Evolutionary conservation across 805 yeast genomes (phyloP), one percentile per base, ranked within the genome.

Genomic region (Metschnikowia gelsemii): DNA sequence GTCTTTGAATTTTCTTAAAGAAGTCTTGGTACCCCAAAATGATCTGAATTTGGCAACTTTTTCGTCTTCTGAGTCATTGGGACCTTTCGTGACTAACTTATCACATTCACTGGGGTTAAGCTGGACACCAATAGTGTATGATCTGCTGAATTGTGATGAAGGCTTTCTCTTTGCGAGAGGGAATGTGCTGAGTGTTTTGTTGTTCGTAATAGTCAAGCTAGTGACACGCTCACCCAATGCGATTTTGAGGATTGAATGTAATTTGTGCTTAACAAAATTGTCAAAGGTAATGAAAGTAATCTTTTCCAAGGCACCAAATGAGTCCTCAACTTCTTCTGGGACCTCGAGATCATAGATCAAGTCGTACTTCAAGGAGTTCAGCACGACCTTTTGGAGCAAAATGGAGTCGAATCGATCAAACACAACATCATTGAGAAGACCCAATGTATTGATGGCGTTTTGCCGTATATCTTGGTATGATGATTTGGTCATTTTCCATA

Each of bases 1-100:
- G 63, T 93, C 96, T 57, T 87, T 89, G 68, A 91, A 93, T 59
- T 93, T 79, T 70, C 99, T 80, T 42, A 93, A 71, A 11, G 93
- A 87, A 0, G 95, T 80, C 50, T 79, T 83, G 8, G 76, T 57
- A 8, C 97, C 97, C 99, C 99, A 93, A 58, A 93, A 90, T 5
- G 78, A 66, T 51, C 85, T 78, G 68, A 93, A 93, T 40, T 75
- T 72, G 5, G 76, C 67, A 12, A 73, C 80, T 30, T 68, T 66
- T 23, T 79, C 84, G 28, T 76, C 73, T 28, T 77, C 77, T 11
- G 70, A 70, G 32, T 56, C 60, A 27, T 70, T 64, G 8, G 98
- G 97, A 2, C 97, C 97, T 56, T 80, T 87, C 1, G 95, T 87
- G 1, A 93, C 87, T 32, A 87, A 65, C 62, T 82, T 85, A 52